Evolutionary conservation across 164 flowering plant species (phyloP).

Genomic region (Cinnamomum chago): DNA sequence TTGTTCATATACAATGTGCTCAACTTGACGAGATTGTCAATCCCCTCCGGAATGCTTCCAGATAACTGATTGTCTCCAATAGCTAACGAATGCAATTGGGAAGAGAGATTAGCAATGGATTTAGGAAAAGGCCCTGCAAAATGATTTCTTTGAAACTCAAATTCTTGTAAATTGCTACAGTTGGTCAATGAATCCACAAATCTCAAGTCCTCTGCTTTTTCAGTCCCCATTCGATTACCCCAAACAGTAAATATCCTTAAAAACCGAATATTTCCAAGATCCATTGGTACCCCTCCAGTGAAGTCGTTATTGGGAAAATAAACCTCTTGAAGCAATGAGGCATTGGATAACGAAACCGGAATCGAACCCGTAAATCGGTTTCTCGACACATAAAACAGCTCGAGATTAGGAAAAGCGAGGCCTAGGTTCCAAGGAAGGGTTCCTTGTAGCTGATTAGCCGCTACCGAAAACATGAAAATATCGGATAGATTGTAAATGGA

Average conservation of each 20-base stretch:
- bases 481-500: conserved; percentile 11
- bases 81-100: not conserved
- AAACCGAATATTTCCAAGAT: not conserved
- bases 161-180: conserved; percentile 1
- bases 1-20: not conserved
- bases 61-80: conserved; percentile 18
- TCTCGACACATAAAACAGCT: not conserved
- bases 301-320: not conserved
- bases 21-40: conserved; percentile 30
- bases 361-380: conserved; percentile 6
- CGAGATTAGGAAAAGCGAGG: conserved; percentile 6
- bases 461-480: not conserved
- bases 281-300: conserved; percentile 4
- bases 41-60: conserved; percentile 30
- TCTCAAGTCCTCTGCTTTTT: conserved; percentile 7
- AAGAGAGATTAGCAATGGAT: conserved; percentile 27
- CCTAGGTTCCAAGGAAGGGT: not conserved
- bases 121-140: conserved; percentile 27
- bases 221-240: conserved; percentile 11
- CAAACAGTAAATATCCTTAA: not conserved
- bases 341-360: conserved; percentile 8
- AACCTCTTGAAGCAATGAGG: not conserved
- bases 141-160: conserved; percentile 4
- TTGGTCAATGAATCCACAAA: conserved; percentile 22
- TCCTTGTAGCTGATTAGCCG: not conserved